A percentile compares a stretch with the other conserved stretches of the same genome.
These are phyloP conservation scores for Botrytis aclada DNA, from an alignment of 2,329 filamentous ascomycete species.

Conservation along the genomic window DNA sequence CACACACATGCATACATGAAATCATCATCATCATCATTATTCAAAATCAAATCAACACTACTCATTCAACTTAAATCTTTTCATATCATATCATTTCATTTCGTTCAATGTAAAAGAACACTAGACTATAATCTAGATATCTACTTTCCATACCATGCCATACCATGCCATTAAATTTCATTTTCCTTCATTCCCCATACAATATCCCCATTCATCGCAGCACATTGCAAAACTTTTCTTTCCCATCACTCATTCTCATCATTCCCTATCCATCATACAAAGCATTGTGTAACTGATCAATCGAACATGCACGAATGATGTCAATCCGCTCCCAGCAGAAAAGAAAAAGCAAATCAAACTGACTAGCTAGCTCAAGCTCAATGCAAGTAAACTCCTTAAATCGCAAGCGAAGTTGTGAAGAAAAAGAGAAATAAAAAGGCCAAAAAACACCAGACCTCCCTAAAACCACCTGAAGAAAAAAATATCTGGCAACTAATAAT, in stretches of 20 bases:
- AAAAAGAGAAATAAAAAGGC: background rate
- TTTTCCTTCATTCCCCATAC: background rate
- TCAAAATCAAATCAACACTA: background rate
- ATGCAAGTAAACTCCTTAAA: background rate
- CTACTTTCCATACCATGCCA: background rate
- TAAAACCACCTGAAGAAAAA: background rate
- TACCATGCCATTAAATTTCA: background rate
- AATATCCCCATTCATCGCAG: background rate
- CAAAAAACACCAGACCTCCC: background rate
- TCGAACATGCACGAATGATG: background rate
- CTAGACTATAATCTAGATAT: background rate
- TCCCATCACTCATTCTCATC: background rate
- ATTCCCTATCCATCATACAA: background rate
- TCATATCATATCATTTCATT: background rate
- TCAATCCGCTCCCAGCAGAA: constrained; percentile 6
- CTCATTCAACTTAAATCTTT: background rate
- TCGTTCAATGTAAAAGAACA: background rate
- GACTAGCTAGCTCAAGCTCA: background rate
- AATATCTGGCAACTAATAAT: background rate
- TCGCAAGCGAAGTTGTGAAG: background rate
- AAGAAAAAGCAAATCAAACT: background rate
- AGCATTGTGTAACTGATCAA: background rate
- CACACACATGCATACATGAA: no score
- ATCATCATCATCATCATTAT: background rate
- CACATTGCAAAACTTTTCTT: background rate